These are phyloP conservation scores for Gentiana macrophylla DNA, from an alignment of 257 asterid species.

Conservation along the genomic window DNA sequence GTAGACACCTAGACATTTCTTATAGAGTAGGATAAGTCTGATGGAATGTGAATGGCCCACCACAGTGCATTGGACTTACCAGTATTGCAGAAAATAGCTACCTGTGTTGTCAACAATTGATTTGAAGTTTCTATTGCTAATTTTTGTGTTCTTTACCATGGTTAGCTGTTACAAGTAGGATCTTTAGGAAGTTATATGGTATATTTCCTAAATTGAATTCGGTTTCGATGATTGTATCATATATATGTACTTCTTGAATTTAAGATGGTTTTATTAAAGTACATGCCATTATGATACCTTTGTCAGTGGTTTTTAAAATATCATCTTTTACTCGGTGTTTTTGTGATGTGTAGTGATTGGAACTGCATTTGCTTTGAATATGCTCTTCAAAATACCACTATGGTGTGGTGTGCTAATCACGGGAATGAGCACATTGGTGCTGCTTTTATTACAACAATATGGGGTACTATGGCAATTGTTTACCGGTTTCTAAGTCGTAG, in stretches of 20 bases:
- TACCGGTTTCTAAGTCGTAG: background rate
- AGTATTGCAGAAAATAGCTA: too few species aligned
- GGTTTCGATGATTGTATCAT: background rate
- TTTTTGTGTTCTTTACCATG: background rate
- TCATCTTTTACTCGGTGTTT: too few species aligned
- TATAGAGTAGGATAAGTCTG: too few species aligned
- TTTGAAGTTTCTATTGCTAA: too few species aligned
- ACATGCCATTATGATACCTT: too few species aligned
- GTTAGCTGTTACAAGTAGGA: background rate
- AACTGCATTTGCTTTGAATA: constrained; percentile 94
- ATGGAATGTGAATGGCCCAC: too few species aligned
- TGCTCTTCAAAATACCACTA: constrained; percentile 82
- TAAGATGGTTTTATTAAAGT: background rate
- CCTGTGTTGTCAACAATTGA: too few species aligned
- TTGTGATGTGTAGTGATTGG: constrained; percentile 54
- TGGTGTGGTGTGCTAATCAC: constrained; percentile 97
- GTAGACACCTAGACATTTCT: too few species aligned
- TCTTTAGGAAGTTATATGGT: too few species aligned
- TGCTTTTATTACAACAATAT: constrained; percentile 78
- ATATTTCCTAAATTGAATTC: background rate
- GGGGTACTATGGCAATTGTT: constrained; percentile 48
- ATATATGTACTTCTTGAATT: background rate
- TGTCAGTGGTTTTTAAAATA: too few species aligned
- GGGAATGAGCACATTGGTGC: constrained; percentile 79
- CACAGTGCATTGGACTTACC: too few species aligned